Percentiles rank a stretch among this genome's conserved stretches.
These are phyloP conservation scores for Pythium aristosporum DNA, from an alignment of 352 stramenopile species.

Conservation along the genomic window DNA sequence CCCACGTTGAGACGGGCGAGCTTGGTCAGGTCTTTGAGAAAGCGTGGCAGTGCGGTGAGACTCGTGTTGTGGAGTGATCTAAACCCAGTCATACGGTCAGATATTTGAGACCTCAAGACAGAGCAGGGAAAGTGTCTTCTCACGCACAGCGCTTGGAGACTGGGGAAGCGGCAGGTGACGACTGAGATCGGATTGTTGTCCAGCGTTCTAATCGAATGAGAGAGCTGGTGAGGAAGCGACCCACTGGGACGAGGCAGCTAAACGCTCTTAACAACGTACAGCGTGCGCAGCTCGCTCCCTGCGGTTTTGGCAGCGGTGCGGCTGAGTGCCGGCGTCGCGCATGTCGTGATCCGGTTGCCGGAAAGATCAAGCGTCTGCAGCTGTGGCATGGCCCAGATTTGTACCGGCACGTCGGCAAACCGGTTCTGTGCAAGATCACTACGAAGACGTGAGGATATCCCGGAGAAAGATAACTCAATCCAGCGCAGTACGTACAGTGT, in stretches of 20 bases:
- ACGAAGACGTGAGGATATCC: no score
- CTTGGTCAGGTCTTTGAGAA: constrained; percentile 21
- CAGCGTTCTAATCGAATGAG: constrained; percentile 5
- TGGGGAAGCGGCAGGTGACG: constrained; percentile 22
- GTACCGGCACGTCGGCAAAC: constrained; percentile 27
- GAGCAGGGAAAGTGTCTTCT: background rate
- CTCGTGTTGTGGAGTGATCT: constrained; percentile 32
- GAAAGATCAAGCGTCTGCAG: constrained; percentile 33
- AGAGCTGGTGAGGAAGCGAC: background rate
- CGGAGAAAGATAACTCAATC: no score
- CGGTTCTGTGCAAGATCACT: constrained; percentile 34
- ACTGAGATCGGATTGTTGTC: constrained; percentile 21
- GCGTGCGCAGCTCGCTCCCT: constrained; percentile 1
- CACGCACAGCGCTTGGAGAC: constrained; percentile 16
- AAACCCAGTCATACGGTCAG: background rate
- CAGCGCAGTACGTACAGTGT: constrained; percentile 37
- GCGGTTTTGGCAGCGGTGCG: background rate
- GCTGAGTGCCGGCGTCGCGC: constrained; percentile 12
- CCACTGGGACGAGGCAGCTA: background rate
- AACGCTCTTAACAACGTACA: constrained; percentile 17
- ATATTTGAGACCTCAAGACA: background rate
- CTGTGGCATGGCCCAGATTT: constrained; percentile 35
- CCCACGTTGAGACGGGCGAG: constrained; percentile 26
- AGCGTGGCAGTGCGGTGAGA: constrained; percentile 18
- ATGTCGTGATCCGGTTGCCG: constrained; percentile 27